Conservation (phyloP, 1,284 basidiomycete species). For the Ganoderma boninense region DNA sequence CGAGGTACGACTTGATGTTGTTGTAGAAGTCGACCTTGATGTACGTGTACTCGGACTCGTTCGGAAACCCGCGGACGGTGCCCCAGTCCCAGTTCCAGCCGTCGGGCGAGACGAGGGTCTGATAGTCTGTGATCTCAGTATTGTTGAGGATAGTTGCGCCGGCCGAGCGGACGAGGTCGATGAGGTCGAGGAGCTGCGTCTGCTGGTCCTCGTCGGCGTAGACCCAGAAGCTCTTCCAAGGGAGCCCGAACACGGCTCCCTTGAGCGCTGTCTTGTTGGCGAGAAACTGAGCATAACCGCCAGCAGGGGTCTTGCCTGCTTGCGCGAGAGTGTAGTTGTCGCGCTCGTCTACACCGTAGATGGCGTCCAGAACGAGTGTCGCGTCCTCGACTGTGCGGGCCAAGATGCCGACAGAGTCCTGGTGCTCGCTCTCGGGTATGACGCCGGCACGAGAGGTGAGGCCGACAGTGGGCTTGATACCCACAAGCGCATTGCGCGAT, state of each 20-base stretch:
- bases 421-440: conserved; percentile 66
- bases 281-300: not conserved
- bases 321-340: conserved; percentile 71
- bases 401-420: conserved; percentile 73
- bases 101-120: conserved; percentile 40
- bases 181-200: conserved; percentile 30
- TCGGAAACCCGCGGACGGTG: conserved; percentile 33
- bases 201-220: not conserved
- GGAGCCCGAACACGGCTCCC: conserved; percentile 11
- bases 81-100: conserved; percentile 40
- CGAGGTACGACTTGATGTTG: conserved; percentile 27
- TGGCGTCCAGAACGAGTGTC: conserved; percentile 63
- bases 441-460: conserved; percentile 61
- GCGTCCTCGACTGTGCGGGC: conserved; percentile 66
- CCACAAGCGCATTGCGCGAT: conserved; percentile 55
- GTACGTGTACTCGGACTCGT: conserved; percentile 39
- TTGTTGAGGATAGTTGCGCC: conserved; percentile 51
- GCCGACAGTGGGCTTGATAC: conserved; percentile 62
- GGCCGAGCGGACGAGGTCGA: conserved; percentile 21
- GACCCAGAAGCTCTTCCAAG: conserved; percentile 7
- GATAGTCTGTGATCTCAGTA: conserved; percentile 46
- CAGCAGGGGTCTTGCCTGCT: not conserved
- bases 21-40: conserved; percentile 46
- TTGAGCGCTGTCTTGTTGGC: conserved; percentile 17
- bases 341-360: conserved; percentile 65